Evolutionary conservation across 2,329 filamentous ascomycete species (phyloP).

Genomic region (Biscogniauxia mediterranea): DNA sequence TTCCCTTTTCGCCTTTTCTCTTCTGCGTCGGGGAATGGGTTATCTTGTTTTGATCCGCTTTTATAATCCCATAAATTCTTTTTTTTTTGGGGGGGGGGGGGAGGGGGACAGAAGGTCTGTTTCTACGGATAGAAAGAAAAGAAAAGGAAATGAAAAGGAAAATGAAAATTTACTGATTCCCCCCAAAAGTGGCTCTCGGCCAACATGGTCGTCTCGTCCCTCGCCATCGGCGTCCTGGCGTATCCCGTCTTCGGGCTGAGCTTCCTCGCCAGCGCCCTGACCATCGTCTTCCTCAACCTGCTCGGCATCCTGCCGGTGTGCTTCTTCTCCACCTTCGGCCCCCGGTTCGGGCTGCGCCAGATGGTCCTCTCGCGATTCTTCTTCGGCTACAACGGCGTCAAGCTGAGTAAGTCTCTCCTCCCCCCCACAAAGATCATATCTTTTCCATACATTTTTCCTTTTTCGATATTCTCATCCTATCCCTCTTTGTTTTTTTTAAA

Average conservation of each 20-base stretch:
- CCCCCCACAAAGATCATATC: background rate
- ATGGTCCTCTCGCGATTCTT: slow-evolving; percentile 79
- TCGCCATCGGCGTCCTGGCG: slow-evolving; percentile 71
- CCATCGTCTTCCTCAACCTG: slow-evolving; percentile 73
- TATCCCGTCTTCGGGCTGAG: slow-evolving; percentile 68
- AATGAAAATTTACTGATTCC: background rate
- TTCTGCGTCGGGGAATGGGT: no score
- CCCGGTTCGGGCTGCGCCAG: slow-evolving; percentile 71
- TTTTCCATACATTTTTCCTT: no score
- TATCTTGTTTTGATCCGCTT: no score
- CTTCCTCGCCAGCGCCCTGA: slow-evolving; percentile 69
- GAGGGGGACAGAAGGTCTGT: no score
- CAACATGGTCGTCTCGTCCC: slow-evolving; percentile 75
- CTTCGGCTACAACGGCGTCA: slow-evolving; percentile 71
- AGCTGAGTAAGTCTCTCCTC: slow-evolving; percentile 51
- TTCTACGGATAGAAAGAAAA: no score
- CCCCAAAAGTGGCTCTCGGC: slow-evolving; percentile 68
- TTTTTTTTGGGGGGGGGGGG: no score
- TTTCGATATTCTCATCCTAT: no score
- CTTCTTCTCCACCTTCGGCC: slow-evolving; percentile 76
- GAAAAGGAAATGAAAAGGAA: no score
- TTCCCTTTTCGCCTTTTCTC: background rate
- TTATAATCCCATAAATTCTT: no score
- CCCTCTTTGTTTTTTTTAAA: no score
- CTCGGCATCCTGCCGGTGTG: slow-evolving; percentile 70